Evolutionary conservation across 768 basidiomycete genomes (phyloP).

Genomic region (Suillus bovinus): DNA sequence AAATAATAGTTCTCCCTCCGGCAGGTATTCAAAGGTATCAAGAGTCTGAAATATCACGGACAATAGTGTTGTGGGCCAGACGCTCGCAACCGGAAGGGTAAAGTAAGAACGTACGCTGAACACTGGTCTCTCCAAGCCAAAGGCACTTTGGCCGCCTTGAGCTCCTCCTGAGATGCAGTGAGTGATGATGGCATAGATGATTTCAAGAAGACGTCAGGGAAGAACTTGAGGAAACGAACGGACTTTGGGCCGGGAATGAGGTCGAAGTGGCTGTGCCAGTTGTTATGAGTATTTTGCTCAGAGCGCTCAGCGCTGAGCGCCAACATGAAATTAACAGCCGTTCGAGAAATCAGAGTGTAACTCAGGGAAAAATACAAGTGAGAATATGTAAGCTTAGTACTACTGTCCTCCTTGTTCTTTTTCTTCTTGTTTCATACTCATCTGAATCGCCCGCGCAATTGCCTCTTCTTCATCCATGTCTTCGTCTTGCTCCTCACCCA

Average conservation of each 20-base stretch:
- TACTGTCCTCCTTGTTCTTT: slow-evolving; percentile 41
- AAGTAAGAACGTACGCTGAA: slow-evolving; percentile 68
- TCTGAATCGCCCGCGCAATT: slow-evolving; percentile 87
- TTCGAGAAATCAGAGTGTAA: background rate
- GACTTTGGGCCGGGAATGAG: background rate
- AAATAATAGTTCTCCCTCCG: slow-evolving; percentile 75
- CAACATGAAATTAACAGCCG: background rate
- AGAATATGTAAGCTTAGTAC: background rate
- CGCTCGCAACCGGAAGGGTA: background rate
- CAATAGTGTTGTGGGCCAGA: slow-evolving; percentile 13
- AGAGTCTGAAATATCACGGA: slow-evolving; percentile 49
- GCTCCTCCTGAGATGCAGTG: slow-evolving; percentile 80
- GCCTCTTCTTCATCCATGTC: slow-evolving; percentile 84
- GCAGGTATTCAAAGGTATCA: slow-evolving; percentile 88
- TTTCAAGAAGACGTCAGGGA: background rate
- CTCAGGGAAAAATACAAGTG: background rate
- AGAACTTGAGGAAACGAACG: background rate
- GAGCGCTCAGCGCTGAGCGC: background rate
- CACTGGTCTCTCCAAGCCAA: slow-evolving; percentile 88
- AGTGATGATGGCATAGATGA: slow-evolving; percentile 64
- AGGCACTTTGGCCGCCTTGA: slow-evolving; percentile 75
- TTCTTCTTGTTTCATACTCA: slow-evolving; percentile 81
- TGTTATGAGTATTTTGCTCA: background rate
- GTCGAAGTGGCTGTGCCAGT: slow-evolving; percentile 2
- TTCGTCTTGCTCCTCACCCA: slow-evolving; percentile 59